Conservation (phyloP, 495 filamentous ascomycete genomes). For the Xylaria cubensis region DNA sequence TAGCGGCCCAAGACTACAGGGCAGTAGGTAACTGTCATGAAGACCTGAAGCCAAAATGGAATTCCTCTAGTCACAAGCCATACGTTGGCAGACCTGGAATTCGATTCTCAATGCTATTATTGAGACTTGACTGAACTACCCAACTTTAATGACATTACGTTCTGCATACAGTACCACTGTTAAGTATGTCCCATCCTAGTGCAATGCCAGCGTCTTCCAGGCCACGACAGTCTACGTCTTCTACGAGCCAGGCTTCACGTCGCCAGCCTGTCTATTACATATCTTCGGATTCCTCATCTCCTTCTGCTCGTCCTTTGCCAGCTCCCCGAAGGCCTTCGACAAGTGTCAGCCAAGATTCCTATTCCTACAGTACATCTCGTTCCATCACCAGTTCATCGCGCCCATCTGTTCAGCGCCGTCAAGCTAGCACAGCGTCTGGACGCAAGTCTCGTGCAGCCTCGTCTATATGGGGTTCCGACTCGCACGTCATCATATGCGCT, state of each 20-base stretch:
- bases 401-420: constrained; percentile 30
- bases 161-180: background rate
- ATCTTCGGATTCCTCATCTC: constrained; percentile 30
- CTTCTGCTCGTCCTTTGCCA: constrained; percentile 9
- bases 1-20: background rate
- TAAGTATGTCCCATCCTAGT: background rate
- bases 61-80: background rate
- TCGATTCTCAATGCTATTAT: too few relatives aligned
- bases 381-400: constrained; percentile 35
- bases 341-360: constrained; percentile 25
- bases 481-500: constrained; percentile 86
- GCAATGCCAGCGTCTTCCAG: background rate
- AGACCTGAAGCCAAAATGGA: background rate
- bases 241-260: constrained; percentile 3
- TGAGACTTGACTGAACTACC: background rate
- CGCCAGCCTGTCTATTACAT: constrained; percentile 22
- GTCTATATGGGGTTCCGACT: constrained; percentile 60
- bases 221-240: background rate
- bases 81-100: background rate
- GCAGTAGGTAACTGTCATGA: background rate
- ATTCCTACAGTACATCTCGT: constrained; percentile 32
- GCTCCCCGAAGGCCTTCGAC: constrained; percentile 21
- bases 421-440: constrained; percentile 38
- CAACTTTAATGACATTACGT: background rate
- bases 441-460: constrained; percentile 73